Evolutionary conservation across 2,329 filamentous ascomycete species (phyloP).

Genomic region (Calonectria henricotiae): DNA sequence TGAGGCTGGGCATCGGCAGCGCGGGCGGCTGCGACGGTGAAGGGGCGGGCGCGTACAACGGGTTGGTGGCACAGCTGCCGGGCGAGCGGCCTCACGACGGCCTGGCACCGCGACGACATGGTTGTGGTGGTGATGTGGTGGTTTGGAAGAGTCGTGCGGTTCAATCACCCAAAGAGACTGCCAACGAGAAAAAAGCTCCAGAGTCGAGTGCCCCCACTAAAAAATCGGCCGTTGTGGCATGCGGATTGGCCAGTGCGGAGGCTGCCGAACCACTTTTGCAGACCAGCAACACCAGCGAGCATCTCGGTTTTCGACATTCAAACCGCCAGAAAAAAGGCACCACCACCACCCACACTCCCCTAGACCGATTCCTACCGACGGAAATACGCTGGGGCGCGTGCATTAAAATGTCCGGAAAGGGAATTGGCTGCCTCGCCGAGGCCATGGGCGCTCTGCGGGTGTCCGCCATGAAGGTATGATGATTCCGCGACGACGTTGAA

Average conservation of each 20-base stretch:
- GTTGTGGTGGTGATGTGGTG: constrained; percentile 42
- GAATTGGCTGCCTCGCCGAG: constrained; percentile 68
- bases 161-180: constrained; percentile 30
- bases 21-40: constrained; percentile 57
- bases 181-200: constrained; percentile 53
- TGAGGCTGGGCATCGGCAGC: constrained; percentile 52
- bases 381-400: constrained; percentile 18
- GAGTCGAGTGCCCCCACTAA: constrained; percentile 52
- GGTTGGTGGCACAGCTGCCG: constrained; percentile 67
- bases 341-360: constrained; percentile 2
- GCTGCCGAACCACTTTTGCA: constrained; percentile 51
- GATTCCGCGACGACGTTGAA: constrained; percentile 18
- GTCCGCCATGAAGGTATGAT: constrained; percentile 60
- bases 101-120: constrained; percentile 76
- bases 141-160: constrained; percentile 35
- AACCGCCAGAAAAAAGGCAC: constrained; percentile 36
- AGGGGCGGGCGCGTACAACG: constrained; percentile 57
- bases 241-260: constrained; percentile 49
- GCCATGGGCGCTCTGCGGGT: constrained; percentile 68
- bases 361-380: neutral
- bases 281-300: constrained; percentile 24
- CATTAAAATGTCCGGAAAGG: constrained; percentile 64
- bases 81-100: constrained; percentile 71
- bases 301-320: constrained; percentile 51
- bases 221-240: constrained; percentile 42